phyloP scores from a whole-genome alignment of 768 basidiomycete species.

The Boletus coccyginus region DNA sequence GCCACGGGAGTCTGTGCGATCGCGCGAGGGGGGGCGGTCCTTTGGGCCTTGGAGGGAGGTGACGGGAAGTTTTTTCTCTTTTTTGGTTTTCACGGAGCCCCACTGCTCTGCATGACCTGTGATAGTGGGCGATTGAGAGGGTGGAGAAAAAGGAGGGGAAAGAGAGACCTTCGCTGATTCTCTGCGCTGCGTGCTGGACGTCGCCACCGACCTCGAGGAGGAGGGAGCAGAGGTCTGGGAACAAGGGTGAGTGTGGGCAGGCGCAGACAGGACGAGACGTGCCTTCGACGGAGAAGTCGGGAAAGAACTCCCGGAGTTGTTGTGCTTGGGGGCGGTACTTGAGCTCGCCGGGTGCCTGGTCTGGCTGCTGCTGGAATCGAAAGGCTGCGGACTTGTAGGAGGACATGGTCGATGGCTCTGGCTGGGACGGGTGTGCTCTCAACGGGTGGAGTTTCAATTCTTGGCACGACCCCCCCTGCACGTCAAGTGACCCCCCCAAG shows the following conservation, averaged over 20 bases:
- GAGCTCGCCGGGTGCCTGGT: constrained; percentile 15
- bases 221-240: constrained; percentile 61
- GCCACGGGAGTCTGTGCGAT: constrained; percentile 49
- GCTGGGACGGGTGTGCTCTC: neutral
- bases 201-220: constrained; percentile 70
- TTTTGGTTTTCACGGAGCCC: constrained; percentile 83
- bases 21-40: constrained; percentile 35
- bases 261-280: constrained; percentile 24
- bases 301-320: constrained; percentile 71
- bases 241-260: constrained; percentile 14
- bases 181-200: constrained; percentile 62
- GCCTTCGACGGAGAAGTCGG: constrained; percentile 71
- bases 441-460: constrained; percentile 20
- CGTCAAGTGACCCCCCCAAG: constrained; percentile 7
- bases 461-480: constrained; percentile 11
- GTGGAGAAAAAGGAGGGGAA: neutral
- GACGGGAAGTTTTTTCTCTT: constrained; percentile 67
- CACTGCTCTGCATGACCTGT: constrained; percentile 75
- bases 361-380: constrained; percentile 20
- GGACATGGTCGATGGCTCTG: constrained; percentile 18
- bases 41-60: constrained; percentile 45
- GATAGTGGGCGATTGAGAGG: constrained; percentile 12
- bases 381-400: constrained; percentile 30
- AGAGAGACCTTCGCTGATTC: constrained; percentile 67
- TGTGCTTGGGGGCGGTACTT: constrained; percentile 55